These are phyloP conservation scores for Cladochytrium replicatum DNA, from an alignment of 192 early-diverging fungal species.

Conservation along the genomic window DNA sequence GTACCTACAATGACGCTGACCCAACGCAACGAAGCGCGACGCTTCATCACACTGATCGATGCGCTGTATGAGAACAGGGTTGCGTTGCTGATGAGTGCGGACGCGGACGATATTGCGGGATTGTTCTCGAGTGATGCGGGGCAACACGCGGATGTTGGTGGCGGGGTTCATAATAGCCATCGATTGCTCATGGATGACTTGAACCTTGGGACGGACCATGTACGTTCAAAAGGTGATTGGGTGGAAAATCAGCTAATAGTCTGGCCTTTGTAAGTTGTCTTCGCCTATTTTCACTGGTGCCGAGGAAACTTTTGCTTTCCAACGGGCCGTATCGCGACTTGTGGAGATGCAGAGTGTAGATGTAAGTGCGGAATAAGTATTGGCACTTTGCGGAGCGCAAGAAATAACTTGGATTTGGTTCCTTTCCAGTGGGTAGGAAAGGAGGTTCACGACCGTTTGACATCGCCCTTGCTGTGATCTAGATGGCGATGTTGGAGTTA, in stretches of 20 bases:
- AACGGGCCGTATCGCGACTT: constrained; percentile 80
- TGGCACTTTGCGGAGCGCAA: no score
- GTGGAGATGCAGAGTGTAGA: constrained; percentile 72
- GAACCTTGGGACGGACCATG: constrained; percentile 29
- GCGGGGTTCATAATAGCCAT: constrained; percentile 28
- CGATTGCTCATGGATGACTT: constrained; percentile 53
- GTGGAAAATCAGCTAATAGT: constrained; percentile 5
- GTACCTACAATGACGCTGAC: constrained; percentile 47
- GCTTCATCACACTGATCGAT: constrained; percentile 92
- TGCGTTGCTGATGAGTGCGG: constrained; percentile 46
- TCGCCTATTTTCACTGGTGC: constrained; percentile 63
- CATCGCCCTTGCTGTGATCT: no score
- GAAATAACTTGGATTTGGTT: no score
- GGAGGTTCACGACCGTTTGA: no score
- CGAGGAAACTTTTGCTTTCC: constrained; percentile 95
- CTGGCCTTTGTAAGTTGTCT: neutral
- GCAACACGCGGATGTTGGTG: constrained; percentile 27
- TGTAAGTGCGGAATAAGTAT: no score
- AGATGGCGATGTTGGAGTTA: no score
- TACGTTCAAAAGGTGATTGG: constrained; percentile 7
- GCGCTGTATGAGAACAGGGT: constrained; percentile 79
- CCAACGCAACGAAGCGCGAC: constrained; percentile 76
- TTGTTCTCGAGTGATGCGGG: constrained; percentile 63
- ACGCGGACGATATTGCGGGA: constrained; percentile 52
- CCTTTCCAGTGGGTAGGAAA: no score